phyloP scores from a whole-genome alignment of 2,329 filamentous ascomycete genomes.

The Cryphonectria parasitica region DNA sequence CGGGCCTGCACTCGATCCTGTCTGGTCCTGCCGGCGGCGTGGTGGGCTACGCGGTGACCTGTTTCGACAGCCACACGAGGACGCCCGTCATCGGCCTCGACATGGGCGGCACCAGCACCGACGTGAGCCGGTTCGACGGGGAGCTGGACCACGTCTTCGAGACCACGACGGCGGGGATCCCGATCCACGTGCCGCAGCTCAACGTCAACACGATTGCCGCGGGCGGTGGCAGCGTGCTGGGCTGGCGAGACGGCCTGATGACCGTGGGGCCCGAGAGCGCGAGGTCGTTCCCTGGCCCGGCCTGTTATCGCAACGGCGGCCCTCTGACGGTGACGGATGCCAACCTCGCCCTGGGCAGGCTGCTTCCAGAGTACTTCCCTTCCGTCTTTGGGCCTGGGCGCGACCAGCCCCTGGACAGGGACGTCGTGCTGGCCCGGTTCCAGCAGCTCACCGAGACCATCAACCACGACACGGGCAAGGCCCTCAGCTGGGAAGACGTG shows the following conservation, averaged over 20 bases:
- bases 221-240: conserved; percentile 19
- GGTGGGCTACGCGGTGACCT: conserved; percentile 21
- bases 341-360: conserved; percentile 17
- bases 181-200: conserved; percentile 22
- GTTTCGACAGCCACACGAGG: conserved; percentile 1
- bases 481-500: conserved; percentile 15
- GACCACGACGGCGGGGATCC: conserved; percentile 23
- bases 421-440: conserved; percentile 9
- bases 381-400: conserved; percentile 14
- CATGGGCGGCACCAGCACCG: conserved; percentile 24
- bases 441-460: conserved; percentile 14
- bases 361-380: conserved; percentile 22
- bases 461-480: conserved; percentile 16
- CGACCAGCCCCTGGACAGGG: conserved; percentile 21
- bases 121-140: conserved; percentile 22
- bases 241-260: conserved; percentile 21
- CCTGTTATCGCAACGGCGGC: conserved; percentile 23
- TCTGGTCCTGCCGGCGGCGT: conserved; percentile 22
- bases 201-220: conserved; percentile 24
- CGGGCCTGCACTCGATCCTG: conserved; percentile 22
- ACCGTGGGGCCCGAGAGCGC: conserved; percentile 22
- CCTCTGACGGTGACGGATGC: conserved; percentile 24
- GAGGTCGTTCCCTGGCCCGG: conserved; percentile 10
- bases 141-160: conserved; percentile 25
- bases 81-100: conserved; percentile 19